Base-by-base conservation (phyloP, 495 filamentous ascomycete species). In the Aspergillus nanangensis region DNA sequence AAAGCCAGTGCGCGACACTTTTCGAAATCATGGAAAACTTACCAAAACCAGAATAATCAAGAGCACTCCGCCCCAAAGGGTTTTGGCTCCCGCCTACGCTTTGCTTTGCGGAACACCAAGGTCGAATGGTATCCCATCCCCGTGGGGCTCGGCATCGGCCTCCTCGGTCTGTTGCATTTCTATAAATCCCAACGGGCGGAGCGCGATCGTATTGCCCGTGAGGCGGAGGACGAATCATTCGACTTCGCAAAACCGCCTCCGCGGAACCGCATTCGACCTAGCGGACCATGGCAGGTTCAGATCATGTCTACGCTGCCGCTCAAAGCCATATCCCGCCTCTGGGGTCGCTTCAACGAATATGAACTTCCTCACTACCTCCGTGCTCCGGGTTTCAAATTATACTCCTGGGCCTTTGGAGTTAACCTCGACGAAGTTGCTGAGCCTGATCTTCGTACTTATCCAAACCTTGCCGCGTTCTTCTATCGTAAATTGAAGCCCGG, bases 111-210 rank as follows among this genome's bases (percentile, higher is more conserved):
- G 44, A 72, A 84, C 48, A 94, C 87, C 22, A 93, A 84, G 55
- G 78, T 95, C 40, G 79, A 87, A 76, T 98, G 93, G 93, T 86
- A 91, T 67, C 88, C 88, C n/a, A 97, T 98, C 58, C 94, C 93
- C 17, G 79, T 95, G 27, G 88, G 84, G 8, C 74, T 97, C 4
- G 93, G 93, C 34, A 85, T 97, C 51, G 88, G 78, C 31, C 88
- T 96, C 37, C 72, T 98, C 9, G 94, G 92, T 3, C 66, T 88
- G 13, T 72, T 86, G 21, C 90, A 96, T 49, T 83, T 96, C 57
- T 93, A 95, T 67, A 87, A 84, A 47, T 69, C 82, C 45, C 77
- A 70, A 61, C 77, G 60, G 49, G 83, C 53, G 66, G 86, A 66
- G 67, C 77, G 61, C 9, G 57, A 66, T 34, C 66, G 66, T 14